Base-by-base conservation (phyloP, 139 green algal species). In the Chlorella sp. region DNA sequence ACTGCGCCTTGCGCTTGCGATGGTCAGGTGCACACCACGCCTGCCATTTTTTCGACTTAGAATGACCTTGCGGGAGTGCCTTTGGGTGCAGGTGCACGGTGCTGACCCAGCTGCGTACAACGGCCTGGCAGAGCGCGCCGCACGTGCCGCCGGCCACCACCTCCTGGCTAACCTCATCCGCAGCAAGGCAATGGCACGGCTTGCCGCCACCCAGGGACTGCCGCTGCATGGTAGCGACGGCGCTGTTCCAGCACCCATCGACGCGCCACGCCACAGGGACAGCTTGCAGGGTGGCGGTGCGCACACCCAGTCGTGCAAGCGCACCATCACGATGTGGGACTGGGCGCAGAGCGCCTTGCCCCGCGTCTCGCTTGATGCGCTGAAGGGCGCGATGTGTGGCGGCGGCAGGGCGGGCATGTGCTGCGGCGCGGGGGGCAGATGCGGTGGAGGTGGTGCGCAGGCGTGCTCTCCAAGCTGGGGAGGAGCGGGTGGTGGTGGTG, bases 81-180 rank as follows among this genome's bases (percentile, higher is more conserved):
- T n/a, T n/a, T n/a, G n/a, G n/a, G n/a, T 55, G 60, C 60, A 66
- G 60, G 60, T 66, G 60, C n/a, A 66, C 14, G 60, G 60, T 29
- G 60, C 60, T 17, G 14, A 66, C 60, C 60, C 60, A n/a, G 26
- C 60, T 14, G 60, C 60, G n/a, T 29, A 66, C 14, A 2, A 17
- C 23, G 60, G 60, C 60, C 29, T 66, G 60, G 60, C 60, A 5
- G 60, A 66, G 60, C 22, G 2, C 3, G 29, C 29, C 3, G 60
- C 60, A 5, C 29, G n/a, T 4, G 27, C n/a, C 2, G 60, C 60
- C 6, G 60, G 60, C 2, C 60, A 66, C 60, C 60, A 66, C 60
- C 3, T 29, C 2, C 27, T 66, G 60, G 60, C 60, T 17, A 66
- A 66, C 60, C 27, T 66, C 3, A 66, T 66, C 5, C 35, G 33